phyloP scores from a whole-genome alignment of 768 basidiomycete species.

The Russula vinacea region DNA sequence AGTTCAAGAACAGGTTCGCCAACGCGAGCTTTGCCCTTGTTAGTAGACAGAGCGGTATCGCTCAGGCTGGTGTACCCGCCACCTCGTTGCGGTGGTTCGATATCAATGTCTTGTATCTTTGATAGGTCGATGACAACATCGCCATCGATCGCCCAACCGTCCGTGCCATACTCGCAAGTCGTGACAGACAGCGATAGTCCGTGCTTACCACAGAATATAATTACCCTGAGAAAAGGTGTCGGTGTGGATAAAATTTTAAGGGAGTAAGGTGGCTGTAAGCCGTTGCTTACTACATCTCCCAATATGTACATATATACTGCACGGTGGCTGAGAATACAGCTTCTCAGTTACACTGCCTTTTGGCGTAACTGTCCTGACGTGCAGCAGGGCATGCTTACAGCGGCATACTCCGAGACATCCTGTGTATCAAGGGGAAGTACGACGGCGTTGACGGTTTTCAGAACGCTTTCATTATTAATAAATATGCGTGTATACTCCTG shows the following conservation, averaged over 20 bases:
- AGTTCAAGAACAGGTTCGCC: conserved; percentile 11
- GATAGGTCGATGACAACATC: conserved; percentile 82
- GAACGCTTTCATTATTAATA: conserved; percentile 78
- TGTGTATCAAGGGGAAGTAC: conserved; percentile 72
- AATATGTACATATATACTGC: too few species aligned
- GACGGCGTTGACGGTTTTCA: conserved; percentile 56
- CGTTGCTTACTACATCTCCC: too few species aligned
- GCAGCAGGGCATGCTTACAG: too few species aligned
- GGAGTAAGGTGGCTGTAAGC: too few species aligned
- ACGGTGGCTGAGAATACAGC: too few species aligned
- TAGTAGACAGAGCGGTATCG: conserved; percentile 49
- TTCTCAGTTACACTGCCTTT: too few species aligned
- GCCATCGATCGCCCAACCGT: conserved; percentile 84
- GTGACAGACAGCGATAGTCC: conserved; percentile 74
- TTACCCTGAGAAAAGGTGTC: conserved; percentile 45
- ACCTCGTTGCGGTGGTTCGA: conserved; percentile 51
- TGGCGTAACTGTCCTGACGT: too few species aligned
- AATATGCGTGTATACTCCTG: conserved; percentile 43
- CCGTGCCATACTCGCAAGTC: conserved; percentile 88
- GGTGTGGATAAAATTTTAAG: neutral
- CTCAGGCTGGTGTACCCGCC: conserved; percentile 57
- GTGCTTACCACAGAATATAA: conserved; percentile 73
- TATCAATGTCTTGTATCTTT: conserved; percentile 61
- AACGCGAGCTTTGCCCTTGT: conserved; percentile 52
- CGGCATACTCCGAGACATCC: conserved; percentile 69